Evolutionary conservation across 495 filamentous ascomycete species (phyloP), one percentile per base, ranked within the genome.

Genomic region (Penicillium riverlandense): DNA sequence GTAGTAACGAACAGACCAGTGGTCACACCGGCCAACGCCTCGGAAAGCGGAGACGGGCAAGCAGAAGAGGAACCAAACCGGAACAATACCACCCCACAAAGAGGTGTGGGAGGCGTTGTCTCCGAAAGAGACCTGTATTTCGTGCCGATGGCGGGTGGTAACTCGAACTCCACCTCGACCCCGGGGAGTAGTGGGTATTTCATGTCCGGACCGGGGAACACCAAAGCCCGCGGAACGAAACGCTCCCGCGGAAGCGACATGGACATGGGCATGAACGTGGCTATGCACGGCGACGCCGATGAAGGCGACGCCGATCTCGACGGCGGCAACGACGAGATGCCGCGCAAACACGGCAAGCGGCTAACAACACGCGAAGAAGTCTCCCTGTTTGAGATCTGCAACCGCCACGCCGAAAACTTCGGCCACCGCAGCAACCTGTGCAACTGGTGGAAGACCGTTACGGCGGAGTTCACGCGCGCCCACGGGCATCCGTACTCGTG

Each of bases 401-500:
- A 69, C 45, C 62, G 54, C 8, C 55, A 70, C 42, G 61, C 63
- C 8, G 44, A 38, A 12, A 61, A 54, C 2, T 72, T 72, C 39
- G 69, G 69, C 3, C 64, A 61, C 33, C 69, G 69, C 50, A 72
- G 66, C 43, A 70, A 69, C 31, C 60, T 72, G 4, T 72, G 69
- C 47, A 67, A 71, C 33, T 72, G 69, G 69, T 72, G 69, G 69
- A 63, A 59, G 46, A 65, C 54, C 6, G 53, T 72, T 12, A 63
- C 69, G 10, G 49, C 49, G 22, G 67, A 71, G 37, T 72, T 72
- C 44, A 66, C 61, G 7, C 52, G 47, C 22, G 56, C 59, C 13
- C 61, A 69, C 37, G 67, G 66, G 15, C 61, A 67, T 33, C 63
- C 66, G 8, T 72, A 72, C 49, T 67, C 63, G 11, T 72, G 69